Evolutionary conservation across 2,329 filamentous ascomycete genomes (phyloP).

Genomic region (Fonsecaea monophora): DNA sequence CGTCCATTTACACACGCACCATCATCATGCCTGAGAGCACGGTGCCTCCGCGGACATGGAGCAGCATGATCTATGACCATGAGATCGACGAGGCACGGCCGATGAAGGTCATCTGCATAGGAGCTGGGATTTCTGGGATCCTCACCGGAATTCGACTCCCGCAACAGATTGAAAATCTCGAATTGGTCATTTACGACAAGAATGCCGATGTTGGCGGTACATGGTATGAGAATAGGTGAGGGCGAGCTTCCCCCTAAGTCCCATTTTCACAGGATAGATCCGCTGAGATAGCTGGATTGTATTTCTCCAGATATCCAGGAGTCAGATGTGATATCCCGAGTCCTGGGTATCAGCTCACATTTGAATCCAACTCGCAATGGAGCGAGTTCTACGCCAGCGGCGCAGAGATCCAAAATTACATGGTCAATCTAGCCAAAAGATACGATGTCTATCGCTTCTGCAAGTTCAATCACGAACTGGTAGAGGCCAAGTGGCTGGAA

Average conservation of each 20-base stretch:
- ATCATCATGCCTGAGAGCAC: no score
- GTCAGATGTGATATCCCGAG: conserved; percentile 43
- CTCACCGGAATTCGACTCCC: no score
- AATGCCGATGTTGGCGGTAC: conserved; percentile 50
- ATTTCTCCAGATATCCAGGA: conserved; percentile 6
- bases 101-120: no score
- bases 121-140: no score
- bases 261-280: no score
- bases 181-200: no score
- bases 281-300: not conserved
- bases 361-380: conserved; percentile 50
- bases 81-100: no score
- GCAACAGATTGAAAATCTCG: no score
- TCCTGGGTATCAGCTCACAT: conserved; percentile 51
- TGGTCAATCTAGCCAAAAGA: conserved; percentile 19
- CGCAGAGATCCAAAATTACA: conserved; percentile 34
- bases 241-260: not conserved
- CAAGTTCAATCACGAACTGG: conserved; percentile 27
- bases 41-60: no score
- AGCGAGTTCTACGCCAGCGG: conserved; percentile 33
- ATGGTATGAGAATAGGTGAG: conserved; percentile 51
- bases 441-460: conserved; percentile 37
- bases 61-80: no score
- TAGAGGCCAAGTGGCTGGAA: conserved; percentile 29
- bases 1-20: no score